A percentile compares a stretch with the other conserved stretches of the same genome.
Evolutionary conservation across 768 basidiomycete species (phyloP).

Genomic region (Steccherinum ochraceum): DNA sequence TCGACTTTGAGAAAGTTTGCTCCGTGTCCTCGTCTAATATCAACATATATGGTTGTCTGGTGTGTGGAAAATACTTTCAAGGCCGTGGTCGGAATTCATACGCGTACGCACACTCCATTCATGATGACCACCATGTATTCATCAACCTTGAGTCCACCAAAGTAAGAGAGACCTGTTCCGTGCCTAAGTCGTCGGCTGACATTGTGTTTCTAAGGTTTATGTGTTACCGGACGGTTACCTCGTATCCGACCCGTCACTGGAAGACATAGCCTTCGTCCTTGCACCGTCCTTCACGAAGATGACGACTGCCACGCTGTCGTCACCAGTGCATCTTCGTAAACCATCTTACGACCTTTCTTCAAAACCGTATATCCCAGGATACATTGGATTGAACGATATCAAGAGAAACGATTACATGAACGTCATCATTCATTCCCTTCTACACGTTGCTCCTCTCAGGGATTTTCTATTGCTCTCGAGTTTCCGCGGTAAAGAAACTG

Average conservation of each 20-base stretch:
- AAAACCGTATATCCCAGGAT: constrained; percentile 85
- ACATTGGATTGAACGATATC: constrained; percentile 96
- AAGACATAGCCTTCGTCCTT: constrained; percentile 90
- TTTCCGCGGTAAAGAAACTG: constrained; percentile 70
- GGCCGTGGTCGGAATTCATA: constrained; percentile 90
- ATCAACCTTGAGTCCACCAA: constrained; percentile 92
- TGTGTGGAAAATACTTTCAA: constrained; percentile 98
- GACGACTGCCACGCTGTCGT: constrained; percentile 49
- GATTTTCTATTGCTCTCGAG: constrained; percentile 79
- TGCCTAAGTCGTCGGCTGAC: constrained; percentile 1
- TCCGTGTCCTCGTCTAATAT: constrained; percentile 95
- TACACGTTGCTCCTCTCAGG: constrained; percentile 87
- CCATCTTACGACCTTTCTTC: constrained; percentile 81
- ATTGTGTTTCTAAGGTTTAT: constrained; percentile 65
- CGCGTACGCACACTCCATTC: constrained; percentile 95
- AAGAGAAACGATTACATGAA: constrained; percentile 97
- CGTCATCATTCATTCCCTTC: constrained; percentile 88
- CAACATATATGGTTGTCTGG: constrained; percentile 96
- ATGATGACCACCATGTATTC: constrained; percentile 98
- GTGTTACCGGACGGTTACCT: constrained; percentile 95
- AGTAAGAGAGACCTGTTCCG: constrained; percentile 37
- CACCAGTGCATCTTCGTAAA: constrained; percentile 53
- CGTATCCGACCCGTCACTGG: constrained; percentile 93
- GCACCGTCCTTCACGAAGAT: constrained; percentile 75
- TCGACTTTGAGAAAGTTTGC: constrained; percentile 99